Percentiles rank a stretch among this genome's conserved stretches.
These are phyloP conservation scores for Leccinum insolens DNA, from an alignment of 1,284 basidiomycete genomes.

Conservation along the genomic window DNA sequence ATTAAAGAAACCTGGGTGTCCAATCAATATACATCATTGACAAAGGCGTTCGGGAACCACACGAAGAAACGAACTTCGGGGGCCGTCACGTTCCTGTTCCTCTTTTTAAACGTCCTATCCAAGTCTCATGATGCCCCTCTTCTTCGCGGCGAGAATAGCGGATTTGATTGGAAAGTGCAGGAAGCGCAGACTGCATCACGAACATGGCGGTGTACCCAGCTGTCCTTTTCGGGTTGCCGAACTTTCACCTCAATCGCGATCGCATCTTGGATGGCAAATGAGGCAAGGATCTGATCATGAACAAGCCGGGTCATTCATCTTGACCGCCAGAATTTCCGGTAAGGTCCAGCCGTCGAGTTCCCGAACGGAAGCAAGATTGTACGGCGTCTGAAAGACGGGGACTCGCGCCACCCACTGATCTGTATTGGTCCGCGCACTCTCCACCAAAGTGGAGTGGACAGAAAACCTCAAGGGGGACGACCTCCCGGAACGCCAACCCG, in stretches of 20 bases:
- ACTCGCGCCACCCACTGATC: not conserved
- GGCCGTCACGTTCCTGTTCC: slow-evolving; percentile 2
- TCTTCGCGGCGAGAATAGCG: slow-evolving; percentile 6
- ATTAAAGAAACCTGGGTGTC: slow-evolving; percentile 8
- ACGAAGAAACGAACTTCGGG: slow-evolving; percentile 8
- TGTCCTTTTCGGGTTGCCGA: not conserved
- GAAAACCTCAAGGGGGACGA: not conserved
- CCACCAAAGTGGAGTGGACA: too few species aligned
- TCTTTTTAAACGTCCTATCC: not conserved
- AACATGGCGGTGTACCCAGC: not conserved
- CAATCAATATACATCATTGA: not conserved
- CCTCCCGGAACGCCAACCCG: not conserved
- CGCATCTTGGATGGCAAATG: not conserved
- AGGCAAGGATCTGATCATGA: not conserved
- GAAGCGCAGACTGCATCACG: not conserved
- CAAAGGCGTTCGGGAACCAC: slow-evolving; percentile 5
- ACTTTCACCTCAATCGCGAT: not conserved
- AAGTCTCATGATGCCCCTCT: not conserved
- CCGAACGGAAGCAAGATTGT: not conserved
- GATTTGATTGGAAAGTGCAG: not conserved
- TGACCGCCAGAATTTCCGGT: not conserved
- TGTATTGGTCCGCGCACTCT: too few species aligned
- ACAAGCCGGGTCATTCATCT: not conserved
- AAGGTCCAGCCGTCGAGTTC: not conserved
- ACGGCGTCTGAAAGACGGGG: not conserved